A percentile compares a stretch with the other conserved stretches of the same genome.
phyloP scores from a whole-genome alignment of 495 filamentous ascomycete species.

The Evansstolkia leycettana region DNA sequence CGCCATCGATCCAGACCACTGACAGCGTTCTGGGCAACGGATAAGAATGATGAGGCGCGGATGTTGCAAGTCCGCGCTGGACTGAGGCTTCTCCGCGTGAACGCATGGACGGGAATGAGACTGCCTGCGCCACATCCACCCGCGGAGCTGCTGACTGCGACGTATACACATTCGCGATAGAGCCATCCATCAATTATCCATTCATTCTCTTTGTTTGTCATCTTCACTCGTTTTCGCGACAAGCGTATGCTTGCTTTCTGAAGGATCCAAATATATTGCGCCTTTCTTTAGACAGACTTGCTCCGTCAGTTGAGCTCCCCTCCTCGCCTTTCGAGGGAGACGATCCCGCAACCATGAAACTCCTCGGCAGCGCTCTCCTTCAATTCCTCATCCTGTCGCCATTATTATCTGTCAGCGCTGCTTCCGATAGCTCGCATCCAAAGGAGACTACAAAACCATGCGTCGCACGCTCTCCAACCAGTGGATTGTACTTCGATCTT shows the following conservation, averaged over 20 bases:
- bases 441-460: slow-evolving; percentile 42
- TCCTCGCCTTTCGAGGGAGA: background rate
- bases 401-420: slow-evolving; percentile 8
- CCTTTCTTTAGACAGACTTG: background rate
- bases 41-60: too few relatives aligned
- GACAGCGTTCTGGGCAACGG: background rate
- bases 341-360: slow-evolving; percentile 11
- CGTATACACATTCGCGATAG: too few relatives aligned
- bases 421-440: slow-evolving; percentile 15
- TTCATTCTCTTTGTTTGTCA: background rate
- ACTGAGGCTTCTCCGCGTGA: too few relatives aligned
- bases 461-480: slow-evolving; percentile 61
- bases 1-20: too few relatives aligned
- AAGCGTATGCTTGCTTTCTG: too few relatives aligned
- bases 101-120: too few relatives aligned
- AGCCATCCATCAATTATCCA: too few relatives aligned
- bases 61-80: too few relatives aligned
- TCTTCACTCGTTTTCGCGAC: background rate
- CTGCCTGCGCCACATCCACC: too few relatives aligned
- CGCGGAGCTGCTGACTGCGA: too few relatives aligned
- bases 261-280: too few relatives aligned
- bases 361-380: slow-evolving; percentile 7
- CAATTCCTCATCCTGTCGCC: slow-evolving; percentile 8
- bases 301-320: background rate
- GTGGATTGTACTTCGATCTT: slow-evolving; percentile 82